Evolutionary conservation across 768 basidiomycete genomes (phyloP).

Genomic region (Pleurotus tuoliensis): DNA sequence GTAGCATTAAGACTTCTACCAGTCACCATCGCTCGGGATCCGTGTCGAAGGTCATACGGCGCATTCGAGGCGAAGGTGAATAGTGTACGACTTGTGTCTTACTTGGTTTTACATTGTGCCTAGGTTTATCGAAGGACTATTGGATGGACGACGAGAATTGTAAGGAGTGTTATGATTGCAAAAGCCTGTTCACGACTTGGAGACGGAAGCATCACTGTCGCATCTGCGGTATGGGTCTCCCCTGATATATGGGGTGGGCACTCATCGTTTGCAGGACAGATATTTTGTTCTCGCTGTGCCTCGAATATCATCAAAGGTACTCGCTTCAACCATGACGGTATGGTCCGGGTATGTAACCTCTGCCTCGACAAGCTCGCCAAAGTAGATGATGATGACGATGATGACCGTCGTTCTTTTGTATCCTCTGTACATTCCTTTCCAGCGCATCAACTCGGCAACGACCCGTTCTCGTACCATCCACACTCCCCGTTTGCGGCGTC

Average conservation of each 20-base stretch:
- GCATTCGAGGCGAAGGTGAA: constrained; percentile 85
- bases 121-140: constrained; percentile 88
- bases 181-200: constrained; percentile 92
- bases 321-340: constrained; percentile 92
- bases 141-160: constrained; percentile 99
- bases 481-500: constrained; percentile 89
- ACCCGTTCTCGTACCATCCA: constrained; percentile 41
- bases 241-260: not conserved
- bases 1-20: constrained; percentile 74
- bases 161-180: constrained; percentile 95
- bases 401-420: constrained; percentile 76
- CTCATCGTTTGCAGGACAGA: constrained; percentile 62
- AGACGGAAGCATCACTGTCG: constrained; percentile 96
- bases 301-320: constrained; percentile 94
- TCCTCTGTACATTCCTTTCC: constrained; percentile 73
- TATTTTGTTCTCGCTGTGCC: constrained; percentile 96
- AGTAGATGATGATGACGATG: constrained; percentile 87
- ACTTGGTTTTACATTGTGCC: constrained; percentile 1
- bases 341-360: constrained; percentile 92
- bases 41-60: constrained; percentile 87
- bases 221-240: constrained; percentile 73
- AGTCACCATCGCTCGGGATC: constrained; percentile 75
- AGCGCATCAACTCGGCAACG: constrained; percentile 68
- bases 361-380: constrained; percentile 91
- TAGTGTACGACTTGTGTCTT: constrained; percentile 9